Conservation (phyloP, 2,329 filamentous ascomycete genomes). For the Pseudogymnoascus sp. region DNA sequence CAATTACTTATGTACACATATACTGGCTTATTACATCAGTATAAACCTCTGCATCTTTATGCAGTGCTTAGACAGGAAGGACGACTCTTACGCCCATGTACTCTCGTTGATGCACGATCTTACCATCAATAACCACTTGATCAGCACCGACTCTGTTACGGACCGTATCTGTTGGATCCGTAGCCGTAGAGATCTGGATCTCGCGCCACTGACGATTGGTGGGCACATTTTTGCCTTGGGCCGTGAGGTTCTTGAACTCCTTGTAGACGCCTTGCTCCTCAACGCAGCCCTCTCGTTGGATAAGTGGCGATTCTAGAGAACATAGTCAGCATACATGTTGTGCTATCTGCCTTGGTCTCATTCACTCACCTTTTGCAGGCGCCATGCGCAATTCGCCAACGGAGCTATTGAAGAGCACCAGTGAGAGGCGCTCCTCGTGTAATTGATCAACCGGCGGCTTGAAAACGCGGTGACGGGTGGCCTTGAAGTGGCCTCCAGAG, state of each 20-base stretch:
- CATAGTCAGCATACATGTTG: background rate
- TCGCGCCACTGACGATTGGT: conserved; percentile 42
- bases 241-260: conserved; percentile 37
- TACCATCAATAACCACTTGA: conserved; percentile 37
- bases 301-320: conserved; percentile 29
- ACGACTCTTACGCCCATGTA: conserved; percentile 42
- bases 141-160: conserved; percentile 36
- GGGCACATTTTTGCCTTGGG: conserved; percentile 35
- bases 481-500: conserved; percentile 40
- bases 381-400: conserved; percentile 37
- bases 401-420: conserved; percentile 40
- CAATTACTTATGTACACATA: background rate
- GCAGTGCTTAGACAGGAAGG: conserved; percentile 32
- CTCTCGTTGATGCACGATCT: conserved; percentile 39
- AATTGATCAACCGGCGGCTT: conserved; percentile 36
- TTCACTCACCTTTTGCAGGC: conserved; percentile 28
- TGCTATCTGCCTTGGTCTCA: background rate
- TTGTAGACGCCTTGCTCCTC: conserved; percentile 39
- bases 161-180: conserved; percentile 36
- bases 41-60: background rate
- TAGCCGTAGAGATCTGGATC: conserved; percentile 39
- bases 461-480: conserved; percentile 37
- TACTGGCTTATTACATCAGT: background rate
- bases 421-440: conserved; percentile 34
- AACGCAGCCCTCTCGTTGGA: conserved; percentile 37